Base-by-base conservation (phyloP, 1,284 basidiomycete genomes). In the Salmacisia buchloeana region DNA sequence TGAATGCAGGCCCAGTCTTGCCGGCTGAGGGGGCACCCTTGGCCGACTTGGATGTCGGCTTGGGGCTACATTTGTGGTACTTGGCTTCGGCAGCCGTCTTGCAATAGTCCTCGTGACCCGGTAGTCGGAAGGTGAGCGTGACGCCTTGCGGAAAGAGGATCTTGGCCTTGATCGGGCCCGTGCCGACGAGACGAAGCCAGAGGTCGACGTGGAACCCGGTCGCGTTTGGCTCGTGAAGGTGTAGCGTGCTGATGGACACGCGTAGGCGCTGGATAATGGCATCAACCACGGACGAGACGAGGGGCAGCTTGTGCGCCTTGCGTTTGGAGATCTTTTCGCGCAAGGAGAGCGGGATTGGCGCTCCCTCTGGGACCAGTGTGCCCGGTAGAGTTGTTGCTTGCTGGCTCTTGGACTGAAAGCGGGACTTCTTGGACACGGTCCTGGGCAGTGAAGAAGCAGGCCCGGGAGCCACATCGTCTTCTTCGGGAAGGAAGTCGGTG, bases 131-230 rank as follows among this genome's bases (percentile, higher is more conserved):
- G 49, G 34, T 25, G 29, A 54, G 31, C 15, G 27, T 54, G 29
- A 54, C 49, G 29, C 49, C 49, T 54, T 54, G 29, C 3, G 49
- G 49, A 12, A 54, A 54, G 29, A 33, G 18, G 49, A 54, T n/a
- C 29, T 54, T 54, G 31, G 49, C 49, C 27, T 33, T 54, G 49
- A 54, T 2, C 12, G 49, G 49, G 13, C 49, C 49, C 3, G 49
- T 54, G 27, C 49, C 49, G 15, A 54, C 29, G 49, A 54, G 25
- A 3, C 29, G 27, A n/a, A 54, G 13, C 27, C 49, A 29, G 49
- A 54, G 49, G 34, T 54, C 49, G 27, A 54, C 49, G 21, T 54
- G 49, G 49, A 54, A 54, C 15, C 49, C 49, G 31, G 49, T 54
- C 3, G 23, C 29, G 29, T 54, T 54, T 15, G 49, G 49, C 27